Evolutionary conservation across 2,329 filamentous ascomycete genomes (phyloP).

Genomic region (Hypoxylon sp.): DNA sequence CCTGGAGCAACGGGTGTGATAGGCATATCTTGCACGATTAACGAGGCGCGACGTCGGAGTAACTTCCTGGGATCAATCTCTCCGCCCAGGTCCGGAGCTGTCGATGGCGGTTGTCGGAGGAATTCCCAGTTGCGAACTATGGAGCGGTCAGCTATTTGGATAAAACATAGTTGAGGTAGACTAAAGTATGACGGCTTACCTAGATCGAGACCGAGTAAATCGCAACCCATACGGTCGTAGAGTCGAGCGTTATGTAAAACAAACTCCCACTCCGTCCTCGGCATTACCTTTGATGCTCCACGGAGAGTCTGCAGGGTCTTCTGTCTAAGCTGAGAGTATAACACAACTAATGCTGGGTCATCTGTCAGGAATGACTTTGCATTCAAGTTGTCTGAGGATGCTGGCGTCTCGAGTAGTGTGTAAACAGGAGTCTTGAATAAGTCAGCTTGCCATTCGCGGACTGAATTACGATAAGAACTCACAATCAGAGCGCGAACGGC

Average conservation of each 20-base stretch:
- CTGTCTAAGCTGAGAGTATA: conserved; percentile 89
- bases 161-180: background rate
- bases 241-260: conserved; percentile 86
- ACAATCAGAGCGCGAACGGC: conserved; percentile 87
- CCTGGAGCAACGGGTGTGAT: conserved; percentile 57
- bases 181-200: conserved; percentile 65
- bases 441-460: conserved; percentile 26
- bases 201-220: conserved; percentile 87
- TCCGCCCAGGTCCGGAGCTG: conserved; percentile 59
- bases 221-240: conserved; percentile 94
- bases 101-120: conserved; percentile 62
- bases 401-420: conserved; percentile 77
- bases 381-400: conserved; percentile 74
- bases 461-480: conserved; percentile 55
- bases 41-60: conserved; percentile 78
- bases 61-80: conserved; percentile 76
- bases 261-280: conserved; percentile 88
- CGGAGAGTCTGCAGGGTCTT: conserved; percentile 86
- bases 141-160: conserved; percentile 1
- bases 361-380: conserved; percentile 88
- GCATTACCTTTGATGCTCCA: conserved; percentile 85
- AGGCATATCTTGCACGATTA: conserved; percentile 84
- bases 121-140: conserved; percentile 87
- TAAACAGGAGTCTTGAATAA: conserved; percentile 78
- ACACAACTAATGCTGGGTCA: conserved; percentile 87